Evolutionary conservation across 2,329 filamentous ascomycete genomes (phyloP).

Genomic region (Reticulascus tulasneorum): DNA sequence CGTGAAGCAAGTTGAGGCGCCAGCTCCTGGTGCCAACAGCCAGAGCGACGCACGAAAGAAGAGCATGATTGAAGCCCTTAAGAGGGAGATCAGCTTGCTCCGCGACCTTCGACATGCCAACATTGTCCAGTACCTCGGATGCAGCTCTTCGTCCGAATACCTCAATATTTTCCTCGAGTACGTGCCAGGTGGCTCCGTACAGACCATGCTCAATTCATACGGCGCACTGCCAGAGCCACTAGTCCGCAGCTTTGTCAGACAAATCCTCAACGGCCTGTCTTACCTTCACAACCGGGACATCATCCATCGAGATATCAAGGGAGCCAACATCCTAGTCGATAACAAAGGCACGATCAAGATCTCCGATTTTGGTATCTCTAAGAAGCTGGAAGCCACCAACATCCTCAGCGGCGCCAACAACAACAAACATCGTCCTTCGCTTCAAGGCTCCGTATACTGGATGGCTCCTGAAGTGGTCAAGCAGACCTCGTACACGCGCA

Average conservation of each 20-base stretch:
- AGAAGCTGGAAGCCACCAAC: slow-evolving; percentile 91
- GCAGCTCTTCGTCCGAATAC: slow-evolving; percentile 83
- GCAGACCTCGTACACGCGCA: slow-evolving; percentile 95
- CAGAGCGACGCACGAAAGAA: slow-evolving; percentile 89
- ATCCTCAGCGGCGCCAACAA: slow-evolving; percentile 67
- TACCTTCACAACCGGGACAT: slow-evolving; percentile 95
- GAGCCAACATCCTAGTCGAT: slow-evolving; percentile 96
- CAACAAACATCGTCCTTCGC: slow-evolving; percentile 68
- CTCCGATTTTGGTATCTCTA: slow-evolving; percentile 97
- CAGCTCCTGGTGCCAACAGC: slow-evolving; percentile 70
- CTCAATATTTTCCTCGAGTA: slow-evolving; percentile 99
- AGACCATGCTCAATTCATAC: slow-evolving; percentile 98
- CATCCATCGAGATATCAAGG: slow-evolving; percentile 98
- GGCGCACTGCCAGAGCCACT: slow-evolving; percentile 90
- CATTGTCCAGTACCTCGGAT: slow-evolving; percentile 97
- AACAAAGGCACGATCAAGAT: slow-evolving; percentile 99
- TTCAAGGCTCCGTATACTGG: slow-evolving; percentile 98
- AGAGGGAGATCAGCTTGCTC: slow-evolving; percentile 91
- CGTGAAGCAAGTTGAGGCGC: slow-evolving; percentile 95
- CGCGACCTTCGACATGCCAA: slow-evolving; percentile 93
- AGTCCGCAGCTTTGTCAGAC: slow-evolving; percentile 92
- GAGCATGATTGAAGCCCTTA: slow-evolving; percentile 95
- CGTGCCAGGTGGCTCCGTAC: slow-evolving; percentile 93
- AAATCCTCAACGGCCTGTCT: slow-evolving; percentile 87
- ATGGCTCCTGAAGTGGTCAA: slow-evolving; percentile 99